phyloP scores from a whole-genome alignment of 2,329 filamentous ascomycete genomes.

The Ambrosiella xylebori region DNA sequence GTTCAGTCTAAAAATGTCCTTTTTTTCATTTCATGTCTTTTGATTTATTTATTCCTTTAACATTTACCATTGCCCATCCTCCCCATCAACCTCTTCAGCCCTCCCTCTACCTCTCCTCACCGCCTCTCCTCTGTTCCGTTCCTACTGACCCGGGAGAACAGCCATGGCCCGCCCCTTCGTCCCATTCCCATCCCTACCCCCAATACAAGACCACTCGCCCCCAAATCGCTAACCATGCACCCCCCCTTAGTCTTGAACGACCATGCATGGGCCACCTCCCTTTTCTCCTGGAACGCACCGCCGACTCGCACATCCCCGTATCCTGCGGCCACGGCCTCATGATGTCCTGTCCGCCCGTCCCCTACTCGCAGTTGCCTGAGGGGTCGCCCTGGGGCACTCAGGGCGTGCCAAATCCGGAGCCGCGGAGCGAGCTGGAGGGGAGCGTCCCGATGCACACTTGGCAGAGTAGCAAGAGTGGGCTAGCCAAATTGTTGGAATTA shows the following conservation, averaged over 20 bases:
- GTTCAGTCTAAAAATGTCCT: background rate
- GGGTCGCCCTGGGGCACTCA: constrained; percentile 36
- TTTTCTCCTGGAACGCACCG: constrained; percentile 45
- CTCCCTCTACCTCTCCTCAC: background rate
- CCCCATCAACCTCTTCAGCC: background rate
- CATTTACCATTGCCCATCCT: background rate
- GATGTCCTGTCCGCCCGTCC: constrained; percentile 70
- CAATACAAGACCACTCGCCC: background rate
- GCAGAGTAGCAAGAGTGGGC: constrained; percentile 57
- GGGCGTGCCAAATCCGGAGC: constrained; percentile 21
- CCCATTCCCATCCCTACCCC: background rate
- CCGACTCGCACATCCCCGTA: constrained; percentile 21
- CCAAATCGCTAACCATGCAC: background rate
- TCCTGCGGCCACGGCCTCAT: constrained; percentile 83
- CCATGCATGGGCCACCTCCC: constrained; percentile 87
- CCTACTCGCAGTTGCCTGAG: constrained; percentile 30
- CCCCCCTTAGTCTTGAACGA: constrained; percentile 58
- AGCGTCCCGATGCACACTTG: constrained; percentile 54
- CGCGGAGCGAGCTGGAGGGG: constrained; percentile 13
- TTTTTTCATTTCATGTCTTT: background rate
- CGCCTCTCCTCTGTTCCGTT: background rate
- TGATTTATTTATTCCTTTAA: background rate
- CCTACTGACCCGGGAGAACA: background rate
- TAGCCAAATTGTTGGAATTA: constrained; percentile 68
- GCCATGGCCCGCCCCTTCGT: background rate